Conservation (phyloP, 352 stramenopile species). For the Aphanomyces cochlioides region DNA sequence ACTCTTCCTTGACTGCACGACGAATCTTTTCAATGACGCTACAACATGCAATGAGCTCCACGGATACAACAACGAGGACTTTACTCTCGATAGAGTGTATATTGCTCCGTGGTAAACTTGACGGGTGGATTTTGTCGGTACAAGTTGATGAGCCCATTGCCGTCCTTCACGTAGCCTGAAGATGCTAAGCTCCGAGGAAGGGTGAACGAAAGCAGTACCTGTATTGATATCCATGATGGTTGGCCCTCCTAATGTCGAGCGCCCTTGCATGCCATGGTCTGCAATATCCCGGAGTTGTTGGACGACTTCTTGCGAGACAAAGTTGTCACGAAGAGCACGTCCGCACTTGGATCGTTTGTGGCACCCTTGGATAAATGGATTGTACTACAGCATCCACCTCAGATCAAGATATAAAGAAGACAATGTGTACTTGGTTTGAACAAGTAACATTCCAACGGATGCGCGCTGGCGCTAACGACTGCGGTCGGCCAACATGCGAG, state of each 20-base stretch:
- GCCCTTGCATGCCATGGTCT: slow-evolving; percentile 75
- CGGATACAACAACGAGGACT: neutral
- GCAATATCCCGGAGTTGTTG: slow-evolving; percentile 69
- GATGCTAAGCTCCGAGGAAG: neutral
- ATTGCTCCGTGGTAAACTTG: slow-evolving; percentile 78
- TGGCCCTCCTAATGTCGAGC: slow-evolving; percentile 65
- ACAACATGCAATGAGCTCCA: neutral
- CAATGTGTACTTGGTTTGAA: slow-evolving; percentile 19
- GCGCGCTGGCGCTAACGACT: slow-evolving; percentile 7
- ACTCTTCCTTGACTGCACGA: slow-evolving; percentile 70
- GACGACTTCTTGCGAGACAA: slow-evolving; percentile 70
- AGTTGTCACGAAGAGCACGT: slow-evolving; percentile 63
- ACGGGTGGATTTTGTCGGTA: slow-evolving; percentile 59
- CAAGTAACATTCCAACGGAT: slow-evolving; percentile 29
- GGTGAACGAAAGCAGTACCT: slow-evolving; percentile 30
- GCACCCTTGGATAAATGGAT: slow-evolving; percentile 56
- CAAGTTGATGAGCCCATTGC: slow-evolving; percentile 84
- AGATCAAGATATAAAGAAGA: neutral
- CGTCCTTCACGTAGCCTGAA: slow-evolving; percentile 76
- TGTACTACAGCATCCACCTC: slow-evolving; percentile 3
- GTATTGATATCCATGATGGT: slow-evolving; percentile 92
- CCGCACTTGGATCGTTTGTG: slow-evolving; percentile 66
- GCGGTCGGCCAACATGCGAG: slow-evolving; percentile 3
- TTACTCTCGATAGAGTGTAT: slow-evolving; percentile 71
- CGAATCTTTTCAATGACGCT: slow-evolving; percentile 80